Evolutionary conservation across 345 rosid genomes (phyloP), one percentile per base, ranked within the genome.

Genomic region (Lumnitzera racemosa): DNA sequence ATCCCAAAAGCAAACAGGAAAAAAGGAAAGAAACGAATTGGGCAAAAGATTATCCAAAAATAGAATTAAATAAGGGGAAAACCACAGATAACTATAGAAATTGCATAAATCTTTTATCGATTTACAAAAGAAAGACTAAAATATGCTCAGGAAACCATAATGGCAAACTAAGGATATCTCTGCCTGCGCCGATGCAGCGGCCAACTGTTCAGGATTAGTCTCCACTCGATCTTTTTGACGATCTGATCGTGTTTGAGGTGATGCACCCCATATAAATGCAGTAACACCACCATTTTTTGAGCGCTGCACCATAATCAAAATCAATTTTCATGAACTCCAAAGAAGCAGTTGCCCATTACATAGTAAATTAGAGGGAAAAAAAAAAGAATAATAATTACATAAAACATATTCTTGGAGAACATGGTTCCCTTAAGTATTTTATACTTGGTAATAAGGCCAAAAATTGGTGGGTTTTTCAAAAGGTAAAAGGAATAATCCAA

Each of bases 141-240:
- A 25, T 53, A 36, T 27, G 49, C 41, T 25, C 17, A 58, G 29
- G 36, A 36, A 46, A 48, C 41, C 49, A 63, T 20, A 61, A 58
- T 47, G 15, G 51, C 61, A 49, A 59, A 64, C 24, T 31, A 85
- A 90, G 99, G 99, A 94, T 94, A 94, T 94, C 72, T 94, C 99
- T 36, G 99, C 97, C 72, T 78, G 89, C 15, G 97, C 97, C 24
- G 99, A 87, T 54, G 99, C 99, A 73, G 99, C 99, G 73, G 99
- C 97, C 74, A 94, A 72, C 72, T 88, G 99, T 75, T 94, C 99
- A 24, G 99, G 99, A 68, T 85, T 94, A 57, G 97, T 90, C 81
- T 94, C 99, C 0, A 94, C 99, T 65, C 99, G 81, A 69, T 94
- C 97, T 72, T 90, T 94, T 68, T 84, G 88, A 59, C 99, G 72